A percentile compares a stretch with the other conserved stretches of the same genome.
phyloP scores from a whole-genome alignment of 2,329 filamentous ascomycete genomes.

The Alternaria ventricosa region DNA sequence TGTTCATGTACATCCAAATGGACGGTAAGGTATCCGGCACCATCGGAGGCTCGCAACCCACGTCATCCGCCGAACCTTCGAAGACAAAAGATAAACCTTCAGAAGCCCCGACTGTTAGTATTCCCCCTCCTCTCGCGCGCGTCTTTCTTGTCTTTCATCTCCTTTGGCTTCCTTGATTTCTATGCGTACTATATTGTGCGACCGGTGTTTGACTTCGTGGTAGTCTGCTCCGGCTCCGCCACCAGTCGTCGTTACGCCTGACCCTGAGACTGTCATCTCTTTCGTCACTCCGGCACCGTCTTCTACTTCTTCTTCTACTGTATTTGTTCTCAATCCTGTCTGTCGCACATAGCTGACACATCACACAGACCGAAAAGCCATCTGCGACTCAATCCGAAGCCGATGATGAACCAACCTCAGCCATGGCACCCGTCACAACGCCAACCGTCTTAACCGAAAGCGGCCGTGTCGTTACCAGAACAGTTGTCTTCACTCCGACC shows the following conservation, averaged over 20 bases:
- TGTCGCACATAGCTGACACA: constrained; percentile 15
- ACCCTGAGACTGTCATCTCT: constrained; percentile 33
- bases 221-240: constrained; percentile 44
- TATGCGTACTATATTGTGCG: constrained; percentile 2
- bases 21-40: constrained; percentile 65
- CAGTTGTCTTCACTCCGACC: constrained; percentile 49
- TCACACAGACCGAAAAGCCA: constrained; percentile 13
- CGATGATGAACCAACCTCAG: constrained; percentile 9
- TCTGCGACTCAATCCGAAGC: constrained; percentile 25
- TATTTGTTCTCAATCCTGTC: constrained; percentile 21
- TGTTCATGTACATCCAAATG: constrained; percentile 70
- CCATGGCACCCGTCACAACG: constrained; percentile 25
- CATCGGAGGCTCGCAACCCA: constrained; percentile 44
- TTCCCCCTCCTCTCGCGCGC: constrained; percentile 26
- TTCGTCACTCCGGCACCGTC: constrained; percentile 34
- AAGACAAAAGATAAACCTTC: constrained; percentile 21
- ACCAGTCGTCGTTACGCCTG: constrained; percentile 29
- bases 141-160: constrained; percentile 4
- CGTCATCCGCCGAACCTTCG: constrained; percentile 29
- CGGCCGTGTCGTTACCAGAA: constrained; percentile 53
- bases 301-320: constrained; percentile 21
- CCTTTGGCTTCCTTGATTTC: background rate
- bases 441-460: constrained; percentile 53
- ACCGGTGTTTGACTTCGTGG: constrained; percentile 41
- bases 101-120: constrained; percentile 39